Evolutionary conservation across 2,329 filamentous ascomycete genomes (phyloP).

Genomic region (Fusarium verrucosum): DNA sequence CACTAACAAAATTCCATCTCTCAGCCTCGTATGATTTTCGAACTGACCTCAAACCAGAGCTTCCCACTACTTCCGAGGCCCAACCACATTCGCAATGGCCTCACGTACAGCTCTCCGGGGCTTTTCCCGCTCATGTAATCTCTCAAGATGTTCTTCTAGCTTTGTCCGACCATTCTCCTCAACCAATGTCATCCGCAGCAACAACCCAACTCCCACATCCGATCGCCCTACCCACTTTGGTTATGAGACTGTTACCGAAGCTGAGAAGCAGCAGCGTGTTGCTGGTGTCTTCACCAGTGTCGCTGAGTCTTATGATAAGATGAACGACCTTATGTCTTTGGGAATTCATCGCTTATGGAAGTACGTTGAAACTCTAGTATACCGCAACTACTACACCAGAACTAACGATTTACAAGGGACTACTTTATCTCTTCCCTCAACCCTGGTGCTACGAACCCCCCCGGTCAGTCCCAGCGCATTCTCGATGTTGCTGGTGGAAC

Average conservation of each 20-base stretch:
- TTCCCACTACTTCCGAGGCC: conserved; percentile 18
- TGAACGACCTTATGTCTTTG: conserved; percentile 99
- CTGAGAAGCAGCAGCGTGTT: conserved; percentile 77
- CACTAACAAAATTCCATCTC: conserved; percentile 41
- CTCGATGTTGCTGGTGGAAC: conserved; percentile 97
- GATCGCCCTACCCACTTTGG: conserved; percentile 86
- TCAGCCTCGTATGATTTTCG: conserved; percentile 45
- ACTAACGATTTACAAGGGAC: conserved; percentile 62
- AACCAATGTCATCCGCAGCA: conserved; percentile 41
- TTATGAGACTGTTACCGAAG: conserved; percentile 83
- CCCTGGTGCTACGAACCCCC: conserved; percentile 70
- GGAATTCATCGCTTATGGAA: conserved; percentile 97
- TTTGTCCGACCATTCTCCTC: conserved; percentile 44
- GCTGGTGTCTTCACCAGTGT: conserved; percentile 94
- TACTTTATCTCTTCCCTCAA: conserved; percentile 93
- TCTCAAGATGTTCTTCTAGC: conserved; percentile 22
- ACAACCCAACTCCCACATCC: conserved; percentile 46
- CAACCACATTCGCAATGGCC: conserved; percentile 40
- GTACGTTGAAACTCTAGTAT: conserved; percentile 51
- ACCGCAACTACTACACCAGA: not conserved
- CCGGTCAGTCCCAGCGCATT: conserved; percentile 69
- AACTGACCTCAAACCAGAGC: conserved; percentile 38
- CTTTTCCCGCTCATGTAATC: conserved; percentile 40
- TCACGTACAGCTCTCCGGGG: conserved; percentile 45
- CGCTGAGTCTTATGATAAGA: conserved; percentile 91